Base-by-base conservation (phyloP, 2,329 filamentous ascomycete species). In the Colletotrichum godetiae region DNA sequence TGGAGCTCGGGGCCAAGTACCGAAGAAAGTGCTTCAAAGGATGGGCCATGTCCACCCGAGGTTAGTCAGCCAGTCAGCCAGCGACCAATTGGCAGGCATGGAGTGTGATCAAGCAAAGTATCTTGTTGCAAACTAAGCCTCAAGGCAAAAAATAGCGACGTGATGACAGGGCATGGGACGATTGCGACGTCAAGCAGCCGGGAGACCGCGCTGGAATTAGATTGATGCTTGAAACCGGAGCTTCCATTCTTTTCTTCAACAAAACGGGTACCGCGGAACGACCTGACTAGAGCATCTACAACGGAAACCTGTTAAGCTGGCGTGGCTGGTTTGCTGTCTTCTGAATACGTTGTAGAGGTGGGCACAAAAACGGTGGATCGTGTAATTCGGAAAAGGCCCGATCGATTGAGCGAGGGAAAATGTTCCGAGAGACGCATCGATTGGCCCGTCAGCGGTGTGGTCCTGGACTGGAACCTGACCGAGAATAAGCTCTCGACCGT, bases 341-440 rank as follows among this genome's bases (percentile, higher is more conserved):
- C 19, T n/a, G 42, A 22, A n/a, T n/a, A 19, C 8, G 22, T 19
- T 31, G 22, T 42, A n/a, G 46, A 60, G 49, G 56, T 31, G 35
- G 67, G 70, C 67, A 65, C 42, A 60, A 73, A 65, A 31, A 56
- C 46, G 24, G 70, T 70, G 66, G 70, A 42, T 3, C 59, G 29
- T 52, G 59, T 49, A 27, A 37, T 56, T 70, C 67, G 60, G 70
- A 73, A 37, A 73, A 73, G 56, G 70, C 15, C 70, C 70, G 70
- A 73, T 73, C 60, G 60, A 57, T 73, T 73, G 67, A 73, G 70
- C 70, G 70, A 73, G 56, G 33, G 33, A 35, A 65, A 73, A 70
- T 60, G 27, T 70, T 73, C 67, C 70, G 59, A 68, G 27, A 66
- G 3, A 37, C 27, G 33, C 60, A 13, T 37, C 57, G 29, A 73